phyloP scores from a whole-genome alignment of 2,329 filamentous ascomycete genomes.

The Neopestalotiopsis rosae region DNA sequence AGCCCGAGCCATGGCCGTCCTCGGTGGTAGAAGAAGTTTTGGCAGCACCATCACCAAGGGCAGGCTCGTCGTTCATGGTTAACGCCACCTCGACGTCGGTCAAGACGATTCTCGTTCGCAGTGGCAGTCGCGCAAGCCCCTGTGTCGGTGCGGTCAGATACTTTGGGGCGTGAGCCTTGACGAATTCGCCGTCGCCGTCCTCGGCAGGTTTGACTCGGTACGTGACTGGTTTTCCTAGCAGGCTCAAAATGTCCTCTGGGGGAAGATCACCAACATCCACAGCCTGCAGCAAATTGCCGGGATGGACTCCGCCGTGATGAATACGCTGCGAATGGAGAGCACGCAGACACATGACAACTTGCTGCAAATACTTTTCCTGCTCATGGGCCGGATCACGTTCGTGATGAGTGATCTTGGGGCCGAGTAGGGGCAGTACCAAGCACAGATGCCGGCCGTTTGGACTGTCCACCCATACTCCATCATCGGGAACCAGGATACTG shows the following conservation, averaged over 20 bases:
- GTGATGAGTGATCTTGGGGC: conserved; percentile 9
- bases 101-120: background rate
- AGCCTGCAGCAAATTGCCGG: conserved; percentile 13
- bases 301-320: conserved; percentile 17
- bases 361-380: background rate
- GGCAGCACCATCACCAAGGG: background rate
- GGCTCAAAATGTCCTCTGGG: conserved; percentile 10
- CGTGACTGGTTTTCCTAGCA: background rate
- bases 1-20: background rate
- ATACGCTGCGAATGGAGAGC: conserved; percentile 11
- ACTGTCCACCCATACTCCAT: conserved; percentile 2
- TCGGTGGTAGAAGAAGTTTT: background rate
- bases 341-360: conserved; percentile 9
- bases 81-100: background rate
- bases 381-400: background rate
- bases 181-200: background rate
- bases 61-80: background rate
- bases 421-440: conserved; percentile 11
- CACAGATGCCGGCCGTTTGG: conserved; percentile 17
- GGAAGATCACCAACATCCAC: conserved; percentile 8
- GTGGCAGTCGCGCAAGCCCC: background rate
- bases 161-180: background rate
- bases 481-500: background rate
- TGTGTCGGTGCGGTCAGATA: background rate
- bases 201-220: background rate